These are phyloP conservation scores for Ustulina deusta DNA, from an alignment of 2,329 filamentous ascomycete genomes.

Conservation along the genomic window DNA sequence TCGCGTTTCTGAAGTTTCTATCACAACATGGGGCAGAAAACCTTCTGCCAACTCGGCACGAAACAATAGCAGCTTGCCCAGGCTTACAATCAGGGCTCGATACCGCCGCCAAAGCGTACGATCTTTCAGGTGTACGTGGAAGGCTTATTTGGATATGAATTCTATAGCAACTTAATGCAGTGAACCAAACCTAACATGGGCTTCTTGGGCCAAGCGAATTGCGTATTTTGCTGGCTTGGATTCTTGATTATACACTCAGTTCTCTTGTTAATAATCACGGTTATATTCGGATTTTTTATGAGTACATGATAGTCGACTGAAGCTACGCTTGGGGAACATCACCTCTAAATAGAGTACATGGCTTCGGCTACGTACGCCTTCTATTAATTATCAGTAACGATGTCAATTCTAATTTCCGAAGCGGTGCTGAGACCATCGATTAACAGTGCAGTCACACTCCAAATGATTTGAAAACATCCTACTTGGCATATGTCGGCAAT, in stretches of 20 bases:
- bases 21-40: neutral
- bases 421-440: neutral
- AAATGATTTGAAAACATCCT: conserved; percentile 26
- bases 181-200: conserved; percentile 5
- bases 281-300: conserved; percentile 23
- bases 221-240: conserved; percentile 18
- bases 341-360: neutral
- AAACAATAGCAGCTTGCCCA: conserved; percentile 33
- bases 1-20: neutral
- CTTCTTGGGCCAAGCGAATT: conserved; percentile 11
- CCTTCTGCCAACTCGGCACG: conserved; percentile 9
- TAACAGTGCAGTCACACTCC: neutral
- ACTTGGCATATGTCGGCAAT: conserved; percentile 21
- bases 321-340: neutral
- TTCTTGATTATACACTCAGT: conserved; percentile 21
- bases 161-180: conserved; percentile 31
- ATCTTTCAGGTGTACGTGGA: conserved; percentile 38
- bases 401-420: neutral
- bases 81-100: conserved; percentile 28
- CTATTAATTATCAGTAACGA: neutral
- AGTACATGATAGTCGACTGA: conserved; percentile 1
- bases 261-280: conserved; percentile 12
- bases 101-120: conserved; percentile 30
- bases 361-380: too few relatives aligned
- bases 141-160: conserved; percentile 21